Evolutionary conservation across 768 basidiomycete species (phyloP), one percentile per base, ranked within the genome.

Genomic region (Heimioporus sp.): DNA sequence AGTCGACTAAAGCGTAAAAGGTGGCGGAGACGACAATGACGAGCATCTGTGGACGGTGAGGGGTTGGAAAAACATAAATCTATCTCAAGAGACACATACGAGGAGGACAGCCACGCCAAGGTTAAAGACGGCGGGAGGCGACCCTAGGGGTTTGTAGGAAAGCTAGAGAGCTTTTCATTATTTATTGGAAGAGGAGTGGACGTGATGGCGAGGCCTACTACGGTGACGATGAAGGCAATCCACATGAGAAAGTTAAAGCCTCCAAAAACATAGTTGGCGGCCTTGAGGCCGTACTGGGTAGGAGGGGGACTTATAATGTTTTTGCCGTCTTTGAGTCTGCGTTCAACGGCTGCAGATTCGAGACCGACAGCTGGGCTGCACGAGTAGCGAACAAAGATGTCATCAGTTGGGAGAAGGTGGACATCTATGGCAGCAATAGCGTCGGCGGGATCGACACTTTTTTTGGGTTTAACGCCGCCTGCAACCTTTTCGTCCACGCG

Each of bases 241-340:
- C 81, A 75, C 67, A 83, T 77, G 15, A 83, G 65, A 48, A 74
- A 75, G 46, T 81, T 81, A 63, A 83, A 83, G 1, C 82, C 82
- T 38, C 81, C 79, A 42, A 83, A 79, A 43, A 83, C 52, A 47
- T 81, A 83, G 57, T 75, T 76, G 16, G 80, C 58, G 30, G 73
- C 68, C 69, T 81, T 82, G 60, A 74, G 71, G 72, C 66, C 78
- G 57, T 70, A 73, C 58, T 78, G 75, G 8, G 72, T 74, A 4
- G 72, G 74, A 3, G 78, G 78, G 0, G 79, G 74, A 19, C 73
- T 75, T 19, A 83, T 77, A 39, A 74, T 65, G 59, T 83, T 83
- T 55, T 71, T 76, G 6, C 77, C 76, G 13, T 70, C 60, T 34
- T 66, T 62, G 13, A 72, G 51, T n/a, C 63, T 67, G 21, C 78